phyloP scores from a whole-genome alignment of 1,139 yeast species.

The Geotrichum aggregatum region DNA sequence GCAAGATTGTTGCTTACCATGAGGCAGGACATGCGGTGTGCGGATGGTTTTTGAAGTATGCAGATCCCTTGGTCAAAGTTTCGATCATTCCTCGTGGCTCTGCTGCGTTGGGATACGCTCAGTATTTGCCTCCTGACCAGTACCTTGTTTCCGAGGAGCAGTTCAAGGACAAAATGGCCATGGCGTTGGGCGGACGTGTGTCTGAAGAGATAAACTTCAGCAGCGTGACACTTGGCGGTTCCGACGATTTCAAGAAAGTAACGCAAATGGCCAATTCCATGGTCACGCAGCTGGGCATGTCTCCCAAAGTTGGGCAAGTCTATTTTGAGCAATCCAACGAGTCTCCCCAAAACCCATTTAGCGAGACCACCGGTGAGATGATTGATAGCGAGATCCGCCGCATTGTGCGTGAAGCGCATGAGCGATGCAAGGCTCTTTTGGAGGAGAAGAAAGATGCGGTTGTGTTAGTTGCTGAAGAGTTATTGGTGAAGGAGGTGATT shows the following conservation, averaged over 20 bases:
- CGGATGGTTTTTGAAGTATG: conserved; percentile 88
- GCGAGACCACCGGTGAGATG: conserved; percentile 74
- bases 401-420: conserved; percentile 74
- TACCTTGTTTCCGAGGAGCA: conserved; percentile 76
- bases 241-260: conserved; percentile 95
- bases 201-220: conserved; percentile 88
- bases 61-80: conserved; percentile 90
- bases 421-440: conserved; percentile 61
- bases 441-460: conserved; percentile 70
- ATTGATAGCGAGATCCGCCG: conserved; percentile 83
- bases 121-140: conserved; percentile 91
- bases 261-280: conserved; percentile 89
- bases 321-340: conserved; percentile 50
- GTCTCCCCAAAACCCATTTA: conserved; percentile 75
- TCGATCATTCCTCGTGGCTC: conserved; percentile 95
- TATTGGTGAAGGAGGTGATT: conserved; percentile 76
- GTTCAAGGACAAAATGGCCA: conserved; percentile 83
- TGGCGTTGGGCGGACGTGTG: conserved; percentile 96
- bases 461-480: conserved; percentile 78
- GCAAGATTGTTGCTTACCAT: conserved; percentile 87
- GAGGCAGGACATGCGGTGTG: conserved; percentile 99
- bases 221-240: conserved; percentile 91
- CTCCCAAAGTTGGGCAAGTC: conserved; percentile 74
- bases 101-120: conserved; percentile 97
- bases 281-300: conserved; percentile 93